A percentile compares a stretch with the other conserved stretches of the same genome.
phyloP scores from a whole-genome alignment of 2,329 filamentous ascomycete species.

The Fusarium neocosmosporiellum region DNA sequence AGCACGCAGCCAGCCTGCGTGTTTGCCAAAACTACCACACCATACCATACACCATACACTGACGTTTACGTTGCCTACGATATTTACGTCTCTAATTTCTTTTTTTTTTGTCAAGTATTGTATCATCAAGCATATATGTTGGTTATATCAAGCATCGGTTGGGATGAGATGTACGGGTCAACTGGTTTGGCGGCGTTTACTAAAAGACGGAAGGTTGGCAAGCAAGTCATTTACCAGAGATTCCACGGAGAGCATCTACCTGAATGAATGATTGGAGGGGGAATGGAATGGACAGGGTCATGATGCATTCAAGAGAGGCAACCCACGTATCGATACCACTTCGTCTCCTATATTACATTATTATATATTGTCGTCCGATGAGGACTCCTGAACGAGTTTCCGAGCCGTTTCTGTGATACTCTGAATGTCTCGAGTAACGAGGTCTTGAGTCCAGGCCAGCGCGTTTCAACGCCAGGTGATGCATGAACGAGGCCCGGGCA shows the following conservation, averaged over 20 bases:
- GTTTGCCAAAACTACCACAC: neutral
- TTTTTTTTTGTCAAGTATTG: slow-evolving; percentile 31
- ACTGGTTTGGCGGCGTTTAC: slow-evolving; percentile 38
- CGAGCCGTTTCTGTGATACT: neutral
- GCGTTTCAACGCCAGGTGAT: slow-evolving; percentile 10
- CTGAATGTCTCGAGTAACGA: neutral
- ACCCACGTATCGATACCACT: slow-evolving; percentile 42
- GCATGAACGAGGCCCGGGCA: neutral
- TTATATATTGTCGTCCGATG: slow-evolving; percentile 17
- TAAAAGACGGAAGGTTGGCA: slow-evolving; percentile 31
- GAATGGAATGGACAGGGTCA: slow-evolving; percentile 16
- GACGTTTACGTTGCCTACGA: slow-evolving; percentile 26
- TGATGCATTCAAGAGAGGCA: slow-evolving; percentile 39
- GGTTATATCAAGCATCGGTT: slow-evolving; percentile 31
- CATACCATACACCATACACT: slow-evolving; percentile 17
- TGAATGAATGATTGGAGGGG: slow-evolving; percentile 21
- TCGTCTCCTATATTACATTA: slow-evolving; percentile 33
- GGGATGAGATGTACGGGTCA: slow-evolving; percentile 17
- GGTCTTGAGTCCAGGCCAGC: neutral
- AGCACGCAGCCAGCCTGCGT: neutral
- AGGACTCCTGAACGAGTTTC: slow-evolving; percentile 1
- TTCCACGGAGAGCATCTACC: slow-evolving; percentile 33
- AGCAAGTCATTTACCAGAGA: slow-evolving; percentile 23
- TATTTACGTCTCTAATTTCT: slow-evolving; percentile 24
- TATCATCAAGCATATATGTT: slow-evolving; percentile 30